Evolutionary conservation across 768 basidiomycete species (phyloP).

Genomic region (Lanmaoa rubissima): DNA sequence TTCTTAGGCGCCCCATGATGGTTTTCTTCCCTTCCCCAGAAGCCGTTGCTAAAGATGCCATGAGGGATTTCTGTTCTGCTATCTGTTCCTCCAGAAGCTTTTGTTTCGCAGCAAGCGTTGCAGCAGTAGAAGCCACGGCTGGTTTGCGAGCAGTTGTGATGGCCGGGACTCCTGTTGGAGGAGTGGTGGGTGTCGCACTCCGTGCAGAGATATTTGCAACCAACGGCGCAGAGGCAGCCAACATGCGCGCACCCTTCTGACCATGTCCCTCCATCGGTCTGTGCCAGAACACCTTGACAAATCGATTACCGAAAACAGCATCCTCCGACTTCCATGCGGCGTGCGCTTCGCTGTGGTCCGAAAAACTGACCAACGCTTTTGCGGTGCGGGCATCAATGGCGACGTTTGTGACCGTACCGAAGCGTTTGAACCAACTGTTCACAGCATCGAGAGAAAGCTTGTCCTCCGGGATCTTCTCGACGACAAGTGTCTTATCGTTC

Average conservation of each 20-base stretch:
- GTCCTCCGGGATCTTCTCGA: conserved; percentile 91
- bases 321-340: conserved; percentile 92
- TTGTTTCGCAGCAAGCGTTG: conserved; percentile 68
- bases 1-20: conserved; percentile 73
- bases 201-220: conserved; percentile 60
- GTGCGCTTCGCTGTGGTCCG: conserved; percentile 77
- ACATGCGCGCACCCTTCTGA: conserved; percentile 66
- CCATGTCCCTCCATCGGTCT: conserved; percentile 91
- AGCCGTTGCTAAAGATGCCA: conserved; percentile 64
- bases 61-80: conserved; percentile 82
- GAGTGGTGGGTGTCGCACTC: conserved; percentile 47
- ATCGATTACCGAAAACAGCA: conserved; percentile 91
- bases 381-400: conserved; percentile 72
- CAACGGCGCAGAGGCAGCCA: conserved; percentile 78
- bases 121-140: conserved; percentile 32
- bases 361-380: conserved; percentile 88
- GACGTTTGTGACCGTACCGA: conserved; percentile 90
- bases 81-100: conserved; percentile 79
- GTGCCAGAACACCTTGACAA: conserved; percentile 97
- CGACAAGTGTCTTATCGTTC: conserved; percentile 80
- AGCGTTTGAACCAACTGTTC: conserved; percentile 87
- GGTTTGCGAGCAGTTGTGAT: conserved; percentile 38
- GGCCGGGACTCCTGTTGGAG: conserved; percentile 29
- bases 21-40: conserved; percentile 72
- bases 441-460: conserved; percentile 75